Base-by-base conservation (phyloP, 2,329 filamentous ascomycete species). In the Paracoccidioides lutzii region DNA sequence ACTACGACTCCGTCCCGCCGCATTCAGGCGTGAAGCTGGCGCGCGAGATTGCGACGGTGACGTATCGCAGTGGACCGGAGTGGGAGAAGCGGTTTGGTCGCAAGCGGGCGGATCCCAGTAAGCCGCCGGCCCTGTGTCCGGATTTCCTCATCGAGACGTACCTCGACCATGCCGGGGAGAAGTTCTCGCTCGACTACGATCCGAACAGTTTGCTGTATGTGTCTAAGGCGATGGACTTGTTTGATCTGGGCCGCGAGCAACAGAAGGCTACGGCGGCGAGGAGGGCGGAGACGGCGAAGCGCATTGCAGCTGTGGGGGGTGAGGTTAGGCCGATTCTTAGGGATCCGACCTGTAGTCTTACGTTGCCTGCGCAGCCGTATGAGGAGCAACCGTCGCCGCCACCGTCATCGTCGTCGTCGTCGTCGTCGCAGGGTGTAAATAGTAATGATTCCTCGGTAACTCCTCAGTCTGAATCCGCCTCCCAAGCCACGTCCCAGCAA, bases 111-210 rank as follows among this genome's bases (percentile, higher is more conserved):
- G 93, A 98, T 68, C 79, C 88, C 0, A 82, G 81, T 62, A 90
- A 88, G 63, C 90, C 88, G 3, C 93, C 93, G 0, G 93, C 93
- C 0, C 73, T 98, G n/a, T 98, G 93, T 65, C 90, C 93, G 0
- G 93, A 98, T 68, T 98, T 97, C 66, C 77, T 98, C 30, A 95
- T 98, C 62, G 93, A 98, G 73, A 98, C 93, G 0, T 98, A 98
- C 67, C 81, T 98, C 15, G 93, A 98, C 70, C 93, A 98, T 66
- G 93, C 93, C 0, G 93, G 93, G 22, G 93, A 98, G 75, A 98
- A 98, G 71, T 98, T 95, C 76, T 96, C 90, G 67, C 78, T 98
- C 32, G 90, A 93, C 60, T 97, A 97, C 68, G 93, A 98, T 65
- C 83, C 93, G 32, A 98, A 98, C 72, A 95, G 90, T 66, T 75